Evolutionary conservation across 257 asterid species (phyloP), one percentile per base, ranked within the genome.

Genomic region (Solanum acaule): DNA sequence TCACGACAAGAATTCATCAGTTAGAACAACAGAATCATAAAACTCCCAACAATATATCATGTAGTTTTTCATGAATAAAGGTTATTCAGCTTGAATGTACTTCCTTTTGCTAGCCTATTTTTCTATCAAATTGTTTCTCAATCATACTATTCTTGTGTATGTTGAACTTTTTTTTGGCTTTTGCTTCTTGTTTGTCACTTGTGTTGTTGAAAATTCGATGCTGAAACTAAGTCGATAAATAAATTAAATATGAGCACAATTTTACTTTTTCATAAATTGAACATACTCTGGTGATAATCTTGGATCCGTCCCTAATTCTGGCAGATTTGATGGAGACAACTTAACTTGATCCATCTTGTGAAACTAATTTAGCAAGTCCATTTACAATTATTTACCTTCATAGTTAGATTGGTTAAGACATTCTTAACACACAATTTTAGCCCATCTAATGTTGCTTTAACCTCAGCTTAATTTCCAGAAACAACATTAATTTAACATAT

Each of bases 1-100:
- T 46, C 91, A 92, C 12, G 89, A 93, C 44, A 94, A 94, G 90
- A 52, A 65, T 68, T 88, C 92, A 6, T 88, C 93, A 2, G 88
- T 75, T 86, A 37, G 65, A 89, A 25, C 82, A 31, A 63, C 87
- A 73, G 89, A 44, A 87, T 81, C 37, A 25, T 78, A 40, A 35
- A 42, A 78, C 3, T 42, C 35, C 25, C 85, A 79, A 27, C 65
- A 35, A 4, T 73, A 35, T 34, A 73, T 20, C 81, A 29, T 29
- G 31, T 73, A 33, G 46, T 72, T 73, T 73, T 7, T 76, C 25
- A 38, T 78, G 65, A 78, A 78, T 78, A 42, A 40, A 14, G 10
- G 85, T 42, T 78, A 78, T 42, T 25, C 25, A 78, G 25, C 13
- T 42, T 42, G 22, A 40, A 79, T 79, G 16, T 79, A 79, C 38